Percentiles rank a stretch among this genome's conserved stretches.
phyloP scores from a whole-genome alignment of 306 rosid species.

The Rosa chinensis region DNA sequence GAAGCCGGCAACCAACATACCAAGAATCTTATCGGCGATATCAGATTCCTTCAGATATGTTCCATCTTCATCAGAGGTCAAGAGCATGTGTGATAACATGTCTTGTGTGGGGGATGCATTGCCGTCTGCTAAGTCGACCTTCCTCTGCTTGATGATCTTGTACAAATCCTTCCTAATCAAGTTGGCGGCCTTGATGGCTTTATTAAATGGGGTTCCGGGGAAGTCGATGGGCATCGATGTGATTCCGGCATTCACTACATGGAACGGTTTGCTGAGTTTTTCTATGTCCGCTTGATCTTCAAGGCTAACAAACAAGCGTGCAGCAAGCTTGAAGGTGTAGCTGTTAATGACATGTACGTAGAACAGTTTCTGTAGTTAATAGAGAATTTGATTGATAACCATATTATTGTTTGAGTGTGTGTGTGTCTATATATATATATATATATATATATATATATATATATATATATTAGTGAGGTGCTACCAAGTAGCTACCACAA shows the following conservation, averaged over 20 bases:
- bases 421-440: too few species aligned
- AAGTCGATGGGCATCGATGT: conserved; percentile 35
- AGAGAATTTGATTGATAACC: too few species aligned
- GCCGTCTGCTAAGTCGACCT: conserved; percentile 31
- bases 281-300: conserved; percentile 24
- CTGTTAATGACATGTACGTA: background rate
- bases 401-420: too few species aligned
- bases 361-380: too few species aligned
- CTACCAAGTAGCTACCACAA: too few species aligned
- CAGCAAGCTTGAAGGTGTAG: background rate
- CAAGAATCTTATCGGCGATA: conserved; percentile 42
- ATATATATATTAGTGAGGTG: too few species aligned
- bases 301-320: background rate
- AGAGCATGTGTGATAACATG: background rate
- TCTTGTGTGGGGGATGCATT: background rate
- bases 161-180: conserved; percentile 38
- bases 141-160: conserved; percentile 34
- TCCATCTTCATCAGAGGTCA: conserved; percentile 42
- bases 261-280: conserved; percentile 28
- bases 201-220: conserved; percentile 39
- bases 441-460: too few species aligned
- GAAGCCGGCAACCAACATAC: conserved; percentile 45
- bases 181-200: conserved; percentile 39
- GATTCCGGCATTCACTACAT: conserved; percentile 32
- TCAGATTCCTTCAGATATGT: conserved; percentile 37